Evolutionary conservation across 306 rosid species (phyloP).

Genomic region (Ceratonia siliqua): DNA sequence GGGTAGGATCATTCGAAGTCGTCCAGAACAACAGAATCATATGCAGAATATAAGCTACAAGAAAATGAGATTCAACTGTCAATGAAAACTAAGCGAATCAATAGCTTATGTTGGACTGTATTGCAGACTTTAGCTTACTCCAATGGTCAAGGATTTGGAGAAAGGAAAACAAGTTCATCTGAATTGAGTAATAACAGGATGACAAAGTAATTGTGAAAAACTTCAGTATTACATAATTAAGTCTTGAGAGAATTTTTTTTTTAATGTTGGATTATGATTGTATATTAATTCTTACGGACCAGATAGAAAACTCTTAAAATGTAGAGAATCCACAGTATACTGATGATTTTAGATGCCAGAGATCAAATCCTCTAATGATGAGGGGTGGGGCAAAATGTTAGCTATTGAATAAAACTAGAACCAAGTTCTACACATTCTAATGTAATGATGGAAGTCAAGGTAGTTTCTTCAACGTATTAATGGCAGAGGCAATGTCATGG

Average conservation of each 20-base stretch:
- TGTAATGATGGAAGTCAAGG: background rate
- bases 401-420: constrained; percentile 26
- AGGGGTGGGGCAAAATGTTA: constrained; percentile 19
- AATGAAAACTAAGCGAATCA: background rate
- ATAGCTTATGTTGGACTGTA: background rate
- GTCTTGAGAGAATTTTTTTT: constrained; percentile 9
- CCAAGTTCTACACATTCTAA: background rate
- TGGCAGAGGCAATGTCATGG: background rate
- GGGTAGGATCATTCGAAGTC: background rate
- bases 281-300: constrained; percentile 22
- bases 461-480: background rate
- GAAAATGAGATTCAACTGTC: background rate
- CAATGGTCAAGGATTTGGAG: constrained; percentile 16
- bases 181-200: background rate
- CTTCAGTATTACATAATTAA: background rate
- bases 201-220: background rate
- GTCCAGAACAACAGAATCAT: background rate
- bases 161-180: constrained; percentile 24
- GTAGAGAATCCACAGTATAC: constrained; percentile 15
- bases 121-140: background rate
- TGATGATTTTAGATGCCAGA: constrained; percentile 33
- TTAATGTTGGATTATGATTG: constrained; percentile 14
- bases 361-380: constrained; percentile 26
- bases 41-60: background rate
- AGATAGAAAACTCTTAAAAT: constrained; percentile 23